Base-by-base conservation (phyloP, 2,329 filamentous ascomycete species). In the Ustulina deusta region DNA sequence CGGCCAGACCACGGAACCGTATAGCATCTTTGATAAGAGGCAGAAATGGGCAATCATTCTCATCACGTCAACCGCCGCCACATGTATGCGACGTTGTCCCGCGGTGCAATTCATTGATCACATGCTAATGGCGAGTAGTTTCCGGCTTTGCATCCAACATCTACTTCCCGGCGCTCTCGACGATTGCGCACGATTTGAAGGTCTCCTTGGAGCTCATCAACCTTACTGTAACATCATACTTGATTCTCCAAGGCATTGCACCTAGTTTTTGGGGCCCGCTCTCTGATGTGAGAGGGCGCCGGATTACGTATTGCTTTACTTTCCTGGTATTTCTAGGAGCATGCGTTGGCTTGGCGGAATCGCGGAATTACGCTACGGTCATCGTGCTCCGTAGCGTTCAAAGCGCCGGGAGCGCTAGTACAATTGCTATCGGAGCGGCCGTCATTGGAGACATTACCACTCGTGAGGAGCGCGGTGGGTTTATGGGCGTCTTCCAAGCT, bases 381-480 rank as follows among this genome's bases (percentile, higher is more conserved):
- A 68, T 88, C 9, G 76, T 86, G 1, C 74, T 88, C 11, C 78
- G 87, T 9, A 83, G 82, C 69, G 62, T 88, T 3, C 86, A 89
- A 66, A 85, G 82, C 46, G 78, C 82, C 0, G 86, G 87, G 0
- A 85, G 82, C 67, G 85, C 83, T 40, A 84, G 85, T 6, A 88
- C 87, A 0, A 81, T 89, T 32, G 84, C 88, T 0, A 79, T 91
- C 15, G 74, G 75, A 4, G 74, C 73, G 0, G 88, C 83, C 0
- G 83, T 90, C 0, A 83, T 90, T 3, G 84, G 84, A 0, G 89
- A 91, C 69, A 80, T 89, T 3, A 83, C 84, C 0, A 87, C 86
- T 0, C 82, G 83, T 1, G 81, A 83, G 0, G 87, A 91, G 71
- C 81, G 89, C 52, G 87, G 86, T n/a, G 78, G 81, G 9, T 86